Evolutionary conservation across 2,329 filamentous ascomycete species (phyloP), one percentile per base, ranked within the genome.

Genomic region (Aspergillus pseudoviridinutans): DNA sequence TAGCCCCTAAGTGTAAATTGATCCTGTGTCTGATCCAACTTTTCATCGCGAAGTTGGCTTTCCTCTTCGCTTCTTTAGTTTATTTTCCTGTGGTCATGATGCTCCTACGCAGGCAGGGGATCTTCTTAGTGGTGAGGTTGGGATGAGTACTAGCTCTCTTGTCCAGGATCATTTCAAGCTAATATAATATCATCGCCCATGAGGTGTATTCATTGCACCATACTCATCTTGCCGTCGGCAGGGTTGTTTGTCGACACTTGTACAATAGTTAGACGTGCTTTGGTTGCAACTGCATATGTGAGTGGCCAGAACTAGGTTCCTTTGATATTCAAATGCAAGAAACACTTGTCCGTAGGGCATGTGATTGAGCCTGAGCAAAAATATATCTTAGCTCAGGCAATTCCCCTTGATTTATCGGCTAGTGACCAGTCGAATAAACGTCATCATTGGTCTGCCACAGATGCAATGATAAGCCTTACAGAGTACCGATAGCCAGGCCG

Each of bases 151-250:
- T 28, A 47, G 24, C 27, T 32, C 25, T 24, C 25, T 28, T 54
- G 28, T 29, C 42, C 42, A 49, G 52, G 41, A 38, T 56, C 52
- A 53, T 50, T 47, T 53, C 42, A 35, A 44, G 32, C 29, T 56
- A 56, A 49, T 56, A 28, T 56, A 56, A 56, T 53, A 56, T n/a
- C 47, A 25, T 47, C 49, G 25, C 41, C 49, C 24, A 27, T 25
- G 27, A 41, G 12, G 28, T n/a, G 3, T 17, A 14, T 7, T 32
- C 14, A 29, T 53, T 42, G 25, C 20, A 38, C 29, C 29, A 14
- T 32, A 32, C 12, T 32, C 29, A 14, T 32, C 29, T 32, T 14
- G 29, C 14, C 4, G 29, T 32, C 2, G 12, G 29, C 5, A 32
- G 29, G 29, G 10, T 32, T 32, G 14, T 32, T 12, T 32, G 12